These are phyloP conservation scores for Setomelanomma holmii DNA, from an alignment of 2,329 filamentous ascomycete genomes.

Conservation along the genomic window DNA sequence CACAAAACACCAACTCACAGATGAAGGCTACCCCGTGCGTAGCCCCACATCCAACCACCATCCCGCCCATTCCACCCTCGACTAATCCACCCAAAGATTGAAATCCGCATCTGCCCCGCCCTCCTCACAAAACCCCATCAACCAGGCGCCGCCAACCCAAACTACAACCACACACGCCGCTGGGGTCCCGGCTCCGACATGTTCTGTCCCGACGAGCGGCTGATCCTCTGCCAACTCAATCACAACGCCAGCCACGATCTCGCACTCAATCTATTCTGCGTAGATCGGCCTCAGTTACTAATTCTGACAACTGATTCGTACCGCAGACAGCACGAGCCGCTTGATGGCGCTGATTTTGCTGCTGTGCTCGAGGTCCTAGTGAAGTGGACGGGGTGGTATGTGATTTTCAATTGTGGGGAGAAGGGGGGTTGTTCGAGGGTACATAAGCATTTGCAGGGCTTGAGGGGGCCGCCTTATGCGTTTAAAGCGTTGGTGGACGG, in stretches of 20 bases:
- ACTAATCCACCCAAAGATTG: conserved; percentile 22
- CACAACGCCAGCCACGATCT: conserved; percentile 55
- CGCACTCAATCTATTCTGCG: conserved; percentile 58
- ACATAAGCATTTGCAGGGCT: conserved; percentile 60
- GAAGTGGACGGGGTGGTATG: conserved; percentile 41
- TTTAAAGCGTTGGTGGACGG: conserved; percentile 36
- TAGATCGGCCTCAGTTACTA: conserved; percentile 57
- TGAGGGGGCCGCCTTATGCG: conserved; percentile 44
- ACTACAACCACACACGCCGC: conserved; percentile 24
- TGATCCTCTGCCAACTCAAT: conserved; percentile 52
- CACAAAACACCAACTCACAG: conserved; percentile 19
- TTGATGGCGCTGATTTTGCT: conserved; percentile 51
- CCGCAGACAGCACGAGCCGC: conserved; percentile 54
- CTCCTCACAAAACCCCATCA: conserved; percentile 40
- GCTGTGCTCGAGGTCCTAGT: conserved; percentile 48
- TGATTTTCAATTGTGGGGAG: conserved; percentile 58
- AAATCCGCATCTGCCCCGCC: conserved; percentile 42
- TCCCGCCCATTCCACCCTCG: conserved; percentile 1
- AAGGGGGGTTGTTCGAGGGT: conserved; percentile 55
- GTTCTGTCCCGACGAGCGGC: conserved; percentile 53
- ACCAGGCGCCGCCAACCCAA: conserved; percentile 25
- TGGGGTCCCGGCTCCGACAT: conserved; percentile 50
- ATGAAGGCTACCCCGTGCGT: conserved; percentile 36
- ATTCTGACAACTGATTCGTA: conserved; percentile 58
- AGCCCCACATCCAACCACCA: background rate